A percentile compares a stretch with the other conserved stretches of the same genome.
Conservation (phyloP, 257 asterid species). For the Solanum okadae region DNA sequence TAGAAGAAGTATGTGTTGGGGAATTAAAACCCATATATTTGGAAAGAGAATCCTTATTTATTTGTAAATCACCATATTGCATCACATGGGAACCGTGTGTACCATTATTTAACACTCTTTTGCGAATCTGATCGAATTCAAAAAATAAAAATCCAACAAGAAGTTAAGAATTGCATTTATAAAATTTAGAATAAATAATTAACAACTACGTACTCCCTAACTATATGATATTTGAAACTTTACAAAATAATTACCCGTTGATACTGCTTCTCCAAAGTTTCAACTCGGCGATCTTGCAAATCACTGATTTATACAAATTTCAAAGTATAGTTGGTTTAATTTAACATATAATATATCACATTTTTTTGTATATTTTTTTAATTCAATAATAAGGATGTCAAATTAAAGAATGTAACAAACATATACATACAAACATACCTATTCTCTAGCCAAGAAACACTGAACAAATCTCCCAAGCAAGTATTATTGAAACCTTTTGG, state of each 20-base stretch:
- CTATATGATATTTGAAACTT: neutral
- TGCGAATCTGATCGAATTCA: conserved; percentile 40
- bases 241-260: neutral
- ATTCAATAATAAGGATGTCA: too few species aligned
- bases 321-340: neutral
- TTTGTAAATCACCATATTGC: conserved; percentile 71
- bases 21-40: conserved; percentile 67
- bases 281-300: neutral
- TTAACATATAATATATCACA: neutral
- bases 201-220: neutral
- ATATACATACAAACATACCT: conserved; percentile 1
- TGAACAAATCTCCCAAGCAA: conserved; percentile 85
- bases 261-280: neutral
- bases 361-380: too few species aligned
- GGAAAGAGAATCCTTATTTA: conserved; percentile 39
- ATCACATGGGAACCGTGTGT: conserved; percentile 73
- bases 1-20: conserved; percentile 49
- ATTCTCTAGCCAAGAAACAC: conserved; percentile 94
- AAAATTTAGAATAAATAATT: too few species aligned
- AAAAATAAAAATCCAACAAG: neutral
- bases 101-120: conserved; percentile 48
- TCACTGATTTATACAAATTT: neutral
- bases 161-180: too few species aligned
- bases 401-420: neutral
- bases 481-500: conserved; percentile 15